These are phyloP conservation scores for Phytophthora ohioensis DNA, from an alignment of 352 stramenopile species.

Conservation along the genomic window DNA sequence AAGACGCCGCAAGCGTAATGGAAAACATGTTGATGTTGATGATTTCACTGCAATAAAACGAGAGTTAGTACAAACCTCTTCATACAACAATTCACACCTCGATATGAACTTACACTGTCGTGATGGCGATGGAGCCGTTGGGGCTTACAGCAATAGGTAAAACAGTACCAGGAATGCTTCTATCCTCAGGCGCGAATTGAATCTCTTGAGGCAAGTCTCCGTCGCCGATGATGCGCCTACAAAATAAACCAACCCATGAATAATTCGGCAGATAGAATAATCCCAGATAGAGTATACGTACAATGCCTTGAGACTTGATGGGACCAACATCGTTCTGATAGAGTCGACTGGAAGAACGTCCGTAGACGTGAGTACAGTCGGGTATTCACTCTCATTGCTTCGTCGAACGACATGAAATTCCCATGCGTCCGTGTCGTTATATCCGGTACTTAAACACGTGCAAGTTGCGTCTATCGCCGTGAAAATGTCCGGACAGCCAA, in stretches of 20 bases:
- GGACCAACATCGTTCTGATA: constrained; percentile 42
- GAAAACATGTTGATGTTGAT: constrained; percentile 48
- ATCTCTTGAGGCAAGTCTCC: constrained; percentile 31
- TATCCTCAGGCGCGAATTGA: constrained; percentile 39
- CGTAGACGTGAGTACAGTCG: constrained; percentile 9
- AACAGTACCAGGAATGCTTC: constrained; percentile 26
- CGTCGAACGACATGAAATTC: constrained; percentile 31
- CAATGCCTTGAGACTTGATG: constrained; percentile 38
- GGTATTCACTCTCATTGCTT: constrained; percentile 27
- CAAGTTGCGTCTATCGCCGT: constrained; percentile 43
- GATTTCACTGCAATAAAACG: constrained; percentile 31
- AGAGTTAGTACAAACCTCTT: background rate
- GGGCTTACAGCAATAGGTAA: constrained; percentile 35
- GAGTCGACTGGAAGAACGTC: constrained; percentile 37
- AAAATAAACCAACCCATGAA: background rate
- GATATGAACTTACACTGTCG: constrained; percentile 35
- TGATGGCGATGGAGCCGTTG: constrained; percentile 23
- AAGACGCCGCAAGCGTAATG: constrained; percentile 33
- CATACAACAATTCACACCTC: background rate
- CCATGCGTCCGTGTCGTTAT: constrained; percentile 32
- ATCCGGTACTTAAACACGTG: constrained; percentile 30
- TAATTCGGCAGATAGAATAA: background rate
- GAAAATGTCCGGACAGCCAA: constrained; percentile 44
- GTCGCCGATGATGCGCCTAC: constrained; percentile 39
- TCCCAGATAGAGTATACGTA: constrained; percentile 13